Percentiles rank a stretch among this genome's conserved stretches.
Evolutionary conservation across 768 basidiomycete genomes (phyloP).

Genomic region (Crucibulum laeve): DNA sequence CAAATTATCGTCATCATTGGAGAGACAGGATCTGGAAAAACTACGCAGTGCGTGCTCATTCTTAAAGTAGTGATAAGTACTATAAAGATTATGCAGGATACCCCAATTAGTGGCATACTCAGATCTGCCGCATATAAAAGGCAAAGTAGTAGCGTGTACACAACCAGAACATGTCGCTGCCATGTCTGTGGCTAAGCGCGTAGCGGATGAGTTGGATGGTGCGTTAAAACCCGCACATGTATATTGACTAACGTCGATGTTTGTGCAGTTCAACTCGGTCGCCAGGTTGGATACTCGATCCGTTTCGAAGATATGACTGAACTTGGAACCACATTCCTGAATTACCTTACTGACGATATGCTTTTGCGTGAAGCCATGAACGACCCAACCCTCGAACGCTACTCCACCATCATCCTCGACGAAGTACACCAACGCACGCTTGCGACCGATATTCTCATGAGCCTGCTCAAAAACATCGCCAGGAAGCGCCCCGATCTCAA

Average conservation of each 20-base stretch:
- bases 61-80: not conserved
- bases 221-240: conserved; percentile 19
- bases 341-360: conserved; percentile 99
- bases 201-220: conserved; percentile 99
- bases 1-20: conserved; percentile 91
- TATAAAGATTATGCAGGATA: conserved; percentile 50
- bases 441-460: conserved; percentile 98
- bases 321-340: conserved; percentile 86
- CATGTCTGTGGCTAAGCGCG: conserved; percentile 97
- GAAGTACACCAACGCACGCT: conserved; percentile 98
- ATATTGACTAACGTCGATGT: conserved; percentile 2
- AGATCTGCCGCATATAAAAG: conserved; percentile 84
- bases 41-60: conserved; percentile 70
- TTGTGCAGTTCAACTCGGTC: conserved; percentile 78
- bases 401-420: conserved; percentile 97
- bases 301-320: conserved; percentile 98
- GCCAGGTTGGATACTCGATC: conserved; percentile 96
- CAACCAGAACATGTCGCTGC: conserved; percentile 96
- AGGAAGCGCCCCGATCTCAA: conserved; percentile 85
- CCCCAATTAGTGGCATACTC: conserved; percentile 96
- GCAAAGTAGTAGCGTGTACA: conserved; percentile 93
- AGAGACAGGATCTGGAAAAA: conserved; percentile 95
- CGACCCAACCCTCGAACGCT: conserved; percentile 81
- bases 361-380: conserved; percentile 98
- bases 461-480: conserved; percentile 82